These are phyloP conservation scores for Neurospora crassa DNA, from an alignment of 2,329 filamentous ascomycete genomes.

Conservation along the genomic window DNA sequence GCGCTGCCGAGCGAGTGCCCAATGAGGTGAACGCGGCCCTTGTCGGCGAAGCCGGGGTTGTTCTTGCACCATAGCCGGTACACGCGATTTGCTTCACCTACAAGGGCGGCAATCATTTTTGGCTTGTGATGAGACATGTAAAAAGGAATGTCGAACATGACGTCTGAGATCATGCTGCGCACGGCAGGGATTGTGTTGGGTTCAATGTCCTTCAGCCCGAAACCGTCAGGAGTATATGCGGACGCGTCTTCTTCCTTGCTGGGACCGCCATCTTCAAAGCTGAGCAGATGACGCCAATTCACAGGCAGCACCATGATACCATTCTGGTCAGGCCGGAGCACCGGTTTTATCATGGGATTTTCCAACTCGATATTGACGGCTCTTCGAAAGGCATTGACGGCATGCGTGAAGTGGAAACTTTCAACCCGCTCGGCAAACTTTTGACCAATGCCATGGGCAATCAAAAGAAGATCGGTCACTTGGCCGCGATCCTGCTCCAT, in stretches of 20 bases:
- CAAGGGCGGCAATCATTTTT: constrained; percentile 86
- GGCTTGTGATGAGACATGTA: constrained; percentile 94
- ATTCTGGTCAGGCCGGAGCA: constrained; percentile 68
- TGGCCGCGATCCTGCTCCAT: constrained; percentile 54
- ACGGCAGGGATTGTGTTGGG: constrained; percentile 83
- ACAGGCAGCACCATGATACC: constrained; percentile 90
- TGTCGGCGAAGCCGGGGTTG: constrained; percentile 73
- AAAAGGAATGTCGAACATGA: constrained; percentile 97
- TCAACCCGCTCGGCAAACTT: constrained; percentile 92
- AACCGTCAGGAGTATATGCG: constrained; percentile 49
- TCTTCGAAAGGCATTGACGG: constrained; percentile 81
- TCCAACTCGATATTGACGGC: constrained; percentile 78
- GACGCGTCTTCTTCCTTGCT: constrained; percentile 44
- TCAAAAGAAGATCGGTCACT: constrained; percentile 79
- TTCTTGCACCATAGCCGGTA: constrained; percentile 92
- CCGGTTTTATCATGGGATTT: constrained; percentile 61
- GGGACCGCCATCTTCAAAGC: constrained; percentile 70
- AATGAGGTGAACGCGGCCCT: constrained; percentile 82
- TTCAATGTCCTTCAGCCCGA: constrained; percentile 76
- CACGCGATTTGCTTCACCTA: constrained; percentile 88
- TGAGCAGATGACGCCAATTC: constrained; percentile 86
- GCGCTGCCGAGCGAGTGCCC: constrained; percentile 90
- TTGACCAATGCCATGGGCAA: constrained; percentile 93
- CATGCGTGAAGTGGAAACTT: constrained; percentile 94
- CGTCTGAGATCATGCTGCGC: constrained; percentile 88